Evolutionary conservation across 2,329 filamentous ascomycete genomes (phyloP), one percentile per base, ranked within the genome.

Genomic region (Parastagonospora nodorum): DNA sequence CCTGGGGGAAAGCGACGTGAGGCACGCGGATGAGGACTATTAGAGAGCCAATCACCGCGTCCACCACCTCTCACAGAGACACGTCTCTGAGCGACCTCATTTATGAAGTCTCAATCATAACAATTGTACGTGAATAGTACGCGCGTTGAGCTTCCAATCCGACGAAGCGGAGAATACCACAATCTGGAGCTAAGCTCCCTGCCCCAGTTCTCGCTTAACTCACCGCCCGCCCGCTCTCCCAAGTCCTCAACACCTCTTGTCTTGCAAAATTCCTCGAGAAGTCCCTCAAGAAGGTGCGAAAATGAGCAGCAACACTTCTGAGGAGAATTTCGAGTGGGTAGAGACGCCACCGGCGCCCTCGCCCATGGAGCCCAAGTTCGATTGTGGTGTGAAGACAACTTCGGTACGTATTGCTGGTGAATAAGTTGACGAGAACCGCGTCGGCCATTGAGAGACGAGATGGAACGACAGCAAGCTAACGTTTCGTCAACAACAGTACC

Each of bases 321-420:
- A 82, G 71, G 78, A 81, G 61, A 77, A 75, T 24, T 88, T 89
- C 71, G 85, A 88, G 74, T 89, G 87, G 72, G 82, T 87, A 58
- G 78, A 84, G 64, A 88, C 84, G 65, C 84, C 85, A 53, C 75
- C 80, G 59, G 83, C 83, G 58, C 75, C 81, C 42, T 75, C 72
- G 46, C 79, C 79, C 53, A 75, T 76, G 52, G 77, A 79, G 42
- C 78, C 82, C 50, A 67, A 76, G 42, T 79, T 80, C 46, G 76
- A 85, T 60, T 86, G 80, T 68, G 84, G 84, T 66, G 84, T 88
- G 47, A 76, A 80, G 61, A 85, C 82, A 35, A 87, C 85, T 45
- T 77, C 80, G 61, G 84, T 87, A 77, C 63, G 82, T 65, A 24
- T 5, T 27, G 31, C 40, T 49, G 39, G 45, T 41, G 40, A 42